These are phyloP conservation scores for Meripilus lineatus DNA, from an alignment of 1,284 basidiomycete species.

Conservation along the genomic window DNA sequence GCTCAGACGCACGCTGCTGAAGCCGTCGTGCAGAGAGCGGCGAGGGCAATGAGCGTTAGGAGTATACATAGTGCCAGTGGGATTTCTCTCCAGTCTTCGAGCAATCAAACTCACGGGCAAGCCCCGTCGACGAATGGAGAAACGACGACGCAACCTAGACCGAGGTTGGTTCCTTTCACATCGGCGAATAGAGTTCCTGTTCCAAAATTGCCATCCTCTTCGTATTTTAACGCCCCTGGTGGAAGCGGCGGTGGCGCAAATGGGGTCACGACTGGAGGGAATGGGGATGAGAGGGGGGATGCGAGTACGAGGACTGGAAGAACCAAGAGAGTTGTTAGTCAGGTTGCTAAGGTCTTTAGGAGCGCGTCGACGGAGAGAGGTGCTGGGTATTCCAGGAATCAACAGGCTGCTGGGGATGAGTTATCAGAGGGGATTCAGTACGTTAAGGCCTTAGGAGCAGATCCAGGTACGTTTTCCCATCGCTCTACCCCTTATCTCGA, in stretches of 20 bases:
- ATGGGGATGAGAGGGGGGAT: too few relatives aligned
- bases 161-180: slow-evolving; percentile 66
- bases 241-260: too few relatives aligned
- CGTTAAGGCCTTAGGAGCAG: slow-evolving; percentile 58
- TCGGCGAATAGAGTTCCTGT: slow-evolving; percentile 63
- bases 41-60: slow-evolving; percentile 43
- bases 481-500: not conserved
- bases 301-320: slow-evolving; percentile 13
- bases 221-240: not conserved
- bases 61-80: slow-evolving; percentile 35
- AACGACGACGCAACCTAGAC: slow-evolving; percentile 28
- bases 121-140: not conserved
- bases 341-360: slow-evolving; percentile 56
- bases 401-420: not conserved
- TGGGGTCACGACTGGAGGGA: too few relatives aligned
- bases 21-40: slow-evolving; percentile 43
- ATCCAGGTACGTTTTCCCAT: slow-evolving; percentile 14
- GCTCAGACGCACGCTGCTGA: slow-evolving; percentile 36
- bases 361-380: slow-evolving; percentile 25
- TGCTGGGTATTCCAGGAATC: too few relatives aligned
- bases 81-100: slow-evolving; percentile 26
- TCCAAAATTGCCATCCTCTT: slow-evolving; percentile 33
- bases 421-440: slow-evolving; percentile 50
- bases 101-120: slow-evolving; percentile 7
- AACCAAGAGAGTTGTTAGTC: slow-evolving; percentile 51